Base-by-base conservation (phyloP, 768 basidiomycete genomes). In the Sarcodon aspratus region DNA sequence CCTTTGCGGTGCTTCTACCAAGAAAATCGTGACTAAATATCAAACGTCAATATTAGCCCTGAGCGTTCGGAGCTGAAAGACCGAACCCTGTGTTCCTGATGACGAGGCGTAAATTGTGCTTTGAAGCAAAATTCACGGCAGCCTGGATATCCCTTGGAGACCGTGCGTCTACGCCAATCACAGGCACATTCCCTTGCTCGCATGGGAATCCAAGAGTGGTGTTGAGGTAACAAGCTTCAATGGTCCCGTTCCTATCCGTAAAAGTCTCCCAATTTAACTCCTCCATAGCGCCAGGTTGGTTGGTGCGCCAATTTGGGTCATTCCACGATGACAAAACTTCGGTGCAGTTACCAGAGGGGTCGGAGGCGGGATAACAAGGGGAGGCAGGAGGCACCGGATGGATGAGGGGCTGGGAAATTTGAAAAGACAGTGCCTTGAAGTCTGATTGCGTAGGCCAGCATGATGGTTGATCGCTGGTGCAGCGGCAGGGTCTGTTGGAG, bases 191-290 rank as follows among this genome's bases (percentile, higher is more conserved):
- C 13, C n/a, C n/a, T n/a, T n/a, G n/a, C n/a, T n/a, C n/a, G 50
- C 74, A 76, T 7, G 69, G 63, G 13, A 63, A 42, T 3, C 66
- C 69, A 0, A 70, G 54, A 0, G 63, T 58, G 0, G 68, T 69
- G 49, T 78, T 69, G 38, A 77, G 50, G 35, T 74, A 76, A 66
- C 78, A 82, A 1, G 65, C 69, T 52, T 69, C 69, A 44, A 75
- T 70, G 42, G 71, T 75, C 32, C 69, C 73, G 55, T 74, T 75
- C 15, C 36, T 52, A n/a, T 63, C 69, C 1, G 59, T 54, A 49
- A 55, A 68, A 33, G 56, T 63, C 54, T 63, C 68, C 34, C 51
- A 65, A 35, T 68, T 66, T 2, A 58, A 47, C 3, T 43, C 15
- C 45, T 74, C 63, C 63, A 71, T 63, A 1, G 68, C 63, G 0